These are phyloP conservation scores for Alternaria arbusti DNA, from an alignment of 2,329 filamentous ascomycete genomes.

Conservation along the genomic window DNA sequence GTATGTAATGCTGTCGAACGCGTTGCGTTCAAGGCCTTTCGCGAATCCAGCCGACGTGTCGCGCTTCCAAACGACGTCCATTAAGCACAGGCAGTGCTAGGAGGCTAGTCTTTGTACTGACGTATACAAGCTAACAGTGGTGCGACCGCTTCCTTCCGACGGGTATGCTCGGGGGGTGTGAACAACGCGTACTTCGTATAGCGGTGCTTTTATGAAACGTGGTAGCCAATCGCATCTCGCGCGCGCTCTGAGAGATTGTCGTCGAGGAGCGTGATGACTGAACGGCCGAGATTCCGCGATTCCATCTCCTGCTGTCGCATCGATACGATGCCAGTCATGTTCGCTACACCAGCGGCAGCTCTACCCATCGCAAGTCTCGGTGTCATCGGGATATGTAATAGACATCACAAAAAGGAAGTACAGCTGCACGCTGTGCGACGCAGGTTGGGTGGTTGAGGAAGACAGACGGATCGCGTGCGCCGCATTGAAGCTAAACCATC, in stretches of 20 bases:
- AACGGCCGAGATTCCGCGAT: background rate
- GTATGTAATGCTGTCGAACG: background rate
- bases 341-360: background rate
- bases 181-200: background rate
- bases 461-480: background rate
- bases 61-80: background rate
- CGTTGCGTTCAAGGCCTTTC: background rate
- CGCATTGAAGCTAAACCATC: background rate
- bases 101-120: background rate
- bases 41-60: background rate
- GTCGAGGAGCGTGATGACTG: background rate
- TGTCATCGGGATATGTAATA: background rate
- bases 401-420: background rate
- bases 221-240: background rate
- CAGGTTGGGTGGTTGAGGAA: background rate
- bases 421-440: background rate
- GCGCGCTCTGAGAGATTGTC: background rate
- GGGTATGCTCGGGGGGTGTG: background rate
- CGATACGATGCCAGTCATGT: background rate
- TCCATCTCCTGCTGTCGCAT: background rate
- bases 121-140: background rate
- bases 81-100: background rate
- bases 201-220: background rate
- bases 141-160: background rate
- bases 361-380: background rate